These are phyloP conservation scores for Lactarius sanguifluus DNA, from an alignment of 768 basidiomycete genomes.

Conservation along the genomic window DNA sequence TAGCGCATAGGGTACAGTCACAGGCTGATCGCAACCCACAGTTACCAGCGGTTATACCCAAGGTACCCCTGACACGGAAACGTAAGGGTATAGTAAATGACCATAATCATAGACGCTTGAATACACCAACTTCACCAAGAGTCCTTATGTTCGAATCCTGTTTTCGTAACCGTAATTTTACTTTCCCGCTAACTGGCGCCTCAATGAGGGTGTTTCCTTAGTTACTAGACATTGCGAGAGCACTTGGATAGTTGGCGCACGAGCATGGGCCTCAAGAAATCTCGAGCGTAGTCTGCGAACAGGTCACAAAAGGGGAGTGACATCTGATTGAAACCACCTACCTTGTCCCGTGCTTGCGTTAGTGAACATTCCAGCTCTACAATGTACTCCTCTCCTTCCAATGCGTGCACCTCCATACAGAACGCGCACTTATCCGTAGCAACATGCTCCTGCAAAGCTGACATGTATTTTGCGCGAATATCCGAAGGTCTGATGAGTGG, in stretches of 20 bases:
- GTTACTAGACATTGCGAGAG: neutral
- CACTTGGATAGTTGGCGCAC: neutral
- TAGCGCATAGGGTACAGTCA: too few species aligned
- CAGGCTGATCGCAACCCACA: too few species aligned
- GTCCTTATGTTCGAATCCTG: neutral
- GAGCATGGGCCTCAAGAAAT: neutral
- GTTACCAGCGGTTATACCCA: too few species aligned
- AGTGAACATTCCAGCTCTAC: too few species aligned
- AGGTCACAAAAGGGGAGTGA: neutral
- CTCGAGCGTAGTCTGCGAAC: neutral
- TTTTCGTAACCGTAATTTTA: neutral
- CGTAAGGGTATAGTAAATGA: too few species aligned
- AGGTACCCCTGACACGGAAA: too few species aligned
- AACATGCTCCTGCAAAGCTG: neutral
- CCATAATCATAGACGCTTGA: too few species aligned
- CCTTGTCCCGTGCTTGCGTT: neutral
- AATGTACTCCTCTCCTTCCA: neutral
- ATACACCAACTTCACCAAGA: too few species aligned
- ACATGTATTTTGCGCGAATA: neutral
- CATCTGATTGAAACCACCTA: neutral
- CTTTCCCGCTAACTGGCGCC: neutral
- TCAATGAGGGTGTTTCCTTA: neutral
- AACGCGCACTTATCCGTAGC: too few species aligned
- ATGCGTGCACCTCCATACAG: neutral
- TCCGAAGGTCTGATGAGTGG: neutral